These are phyloP conservation scores for Spencermartinsiella europaea DNA, from an alignment of 805 yeast species.

Conservation along the genomic window DNA sequence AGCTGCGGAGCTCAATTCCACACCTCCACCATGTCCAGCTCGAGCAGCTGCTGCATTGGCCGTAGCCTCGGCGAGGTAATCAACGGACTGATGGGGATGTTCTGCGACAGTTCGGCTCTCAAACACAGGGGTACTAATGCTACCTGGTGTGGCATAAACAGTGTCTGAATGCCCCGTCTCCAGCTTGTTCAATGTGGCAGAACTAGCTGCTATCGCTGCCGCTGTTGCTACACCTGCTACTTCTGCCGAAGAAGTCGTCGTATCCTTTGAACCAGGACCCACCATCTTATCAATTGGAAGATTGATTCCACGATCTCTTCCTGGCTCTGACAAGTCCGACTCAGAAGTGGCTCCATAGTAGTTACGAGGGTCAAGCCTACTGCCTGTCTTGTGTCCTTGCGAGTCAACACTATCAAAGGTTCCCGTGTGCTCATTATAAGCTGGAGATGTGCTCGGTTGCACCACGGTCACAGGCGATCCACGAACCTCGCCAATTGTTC, in stretches of 20 bases:
- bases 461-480: slow-evolving; percentile 12
- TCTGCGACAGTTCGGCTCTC: background rate
- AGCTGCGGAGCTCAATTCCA: slow-evolving; percentile 12
- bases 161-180: background rate
- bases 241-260: no score
- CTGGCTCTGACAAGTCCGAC: background rate
- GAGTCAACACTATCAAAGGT: slow-evolving; percentile 7
- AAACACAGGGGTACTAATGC: background rate
- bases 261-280: no score
- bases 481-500: slow-evolving; percentile 1
- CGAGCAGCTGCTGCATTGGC: background rate
- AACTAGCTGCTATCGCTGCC: background rate
- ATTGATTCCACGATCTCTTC: background rate
- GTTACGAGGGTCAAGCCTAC: background rate
- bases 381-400: background rate
- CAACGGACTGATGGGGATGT: background rate
- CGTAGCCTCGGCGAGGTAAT: background rate
- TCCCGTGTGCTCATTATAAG: slow-evolving; percentile 15
- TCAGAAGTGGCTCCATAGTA: background rate
- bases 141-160: background rate
- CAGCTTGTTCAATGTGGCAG: background rate
- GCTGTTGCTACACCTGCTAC: no score
- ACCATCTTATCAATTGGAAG: background rate
- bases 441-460: background rate
- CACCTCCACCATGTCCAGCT: background rate